phyloP scores from a whole-genome alignment of 306 rosid species.

The Lupinus albus region DNA sequence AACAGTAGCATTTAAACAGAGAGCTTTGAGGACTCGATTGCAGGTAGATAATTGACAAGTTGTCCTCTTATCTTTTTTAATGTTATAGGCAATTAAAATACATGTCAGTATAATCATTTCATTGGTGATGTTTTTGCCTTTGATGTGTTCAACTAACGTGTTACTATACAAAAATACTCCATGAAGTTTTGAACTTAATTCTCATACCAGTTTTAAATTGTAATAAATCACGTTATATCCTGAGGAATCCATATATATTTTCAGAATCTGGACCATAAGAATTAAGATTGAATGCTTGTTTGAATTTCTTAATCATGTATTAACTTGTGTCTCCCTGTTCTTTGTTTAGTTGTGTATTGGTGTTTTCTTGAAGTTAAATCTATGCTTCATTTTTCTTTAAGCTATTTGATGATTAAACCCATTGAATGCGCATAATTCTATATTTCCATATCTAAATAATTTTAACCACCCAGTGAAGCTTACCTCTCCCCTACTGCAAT shows the following conservation, averaged over 20 bases:
- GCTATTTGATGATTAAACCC: neutral
- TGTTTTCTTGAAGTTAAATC: neutral
- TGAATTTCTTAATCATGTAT: neutral
- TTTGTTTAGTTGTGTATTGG: neutral
- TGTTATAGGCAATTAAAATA: slow-evolving; percentile 17
- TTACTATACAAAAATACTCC: slow-evolving; percentile 7
- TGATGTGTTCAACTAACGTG: slow-evolving; percentile 16
- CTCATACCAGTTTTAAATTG: neutral
- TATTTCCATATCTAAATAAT: slow-evolving; percentile 17
- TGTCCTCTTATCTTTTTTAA: neutral
- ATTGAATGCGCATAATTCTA: neutral
- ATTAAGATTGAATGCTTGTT: too few relatives aligned
- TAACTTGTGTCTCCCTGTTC: slow-evolving; percentile 11
- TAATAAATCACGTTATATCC: neutral
- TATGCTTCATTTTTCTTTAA: neutral
- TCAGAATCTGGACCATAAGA: neutral
- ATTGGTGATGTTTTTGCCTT: slow-evolving; percentile 8
- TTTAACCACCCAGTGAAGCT: slow-evolving; percentile 9
- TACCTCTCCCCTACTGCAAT: neutral
- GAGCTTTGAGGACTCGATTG: slow-evolving; percentile 77
- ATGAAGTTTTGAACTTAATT: slow-evolving; percentile 19
- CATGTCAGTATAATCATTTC: slow-evolving; percentile 3
- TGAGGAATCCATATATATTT: neutral
- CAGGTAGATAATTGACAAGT: slow-evolving; percentile 52
- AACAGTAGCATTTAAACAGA: slow-evolving; percentile 66